A percentile compares a stretch with the other conserved stretches of the same genome.
Conservation (phyloP, 495 filamentous ascomycete genomes). For the Polyplosphaeria fusca region DNA sequence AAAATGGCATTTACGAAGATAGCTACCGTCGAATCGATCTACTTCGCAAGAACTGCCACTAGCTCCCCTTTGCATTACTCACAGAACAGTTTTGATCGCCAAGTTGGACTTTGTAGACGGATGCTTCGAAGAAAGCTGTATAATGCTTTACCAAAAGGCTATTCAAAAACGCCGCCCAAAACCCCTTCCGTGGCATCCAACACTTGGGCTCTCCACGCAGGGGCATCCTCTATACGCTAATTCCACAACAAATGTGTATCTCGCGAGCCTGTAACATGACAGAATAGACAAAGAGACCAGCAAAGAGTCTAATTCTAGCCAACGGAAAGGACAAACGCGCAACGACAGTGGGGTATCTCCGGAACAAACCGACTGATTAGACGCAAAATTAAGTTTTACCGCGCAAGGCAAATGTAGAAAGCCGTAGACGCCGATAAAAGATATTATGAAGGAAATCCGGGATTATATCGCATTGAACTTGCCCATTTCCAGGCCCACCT, state of each 20-base stretch:
- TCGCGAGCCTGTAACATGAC: not conserved
- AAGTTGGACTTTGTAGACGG: no score
- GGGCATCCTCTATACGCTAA: not conserved
- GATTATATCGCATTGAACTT: conserved; percentile 24
- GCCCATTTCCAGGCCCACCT: conserved; percentile 20
- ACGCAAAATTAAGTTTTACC: no score
- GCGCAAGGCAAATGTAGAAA: no score
- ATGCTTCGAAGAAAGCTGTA: no score
- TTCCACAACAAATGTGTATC: not conserved
- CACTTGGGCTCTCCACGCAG: not conserved
- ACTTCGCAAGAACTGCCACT: no score
- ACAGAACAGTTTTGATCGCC: no score
- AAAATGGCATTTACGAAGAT: no score
- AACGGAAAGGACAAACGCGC: not conserved
- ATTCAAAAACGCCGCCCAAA: not conserved
- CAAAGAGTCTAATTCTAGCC: not conserved
- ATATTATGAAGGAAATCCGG: not conserved
- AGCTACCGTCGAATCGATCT: no score
- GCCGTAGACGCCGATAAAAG: not conserved
- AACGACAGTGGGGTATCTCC: not conserved
- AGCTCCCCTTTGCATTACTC: no score
- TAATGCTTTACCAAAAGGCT: no score
- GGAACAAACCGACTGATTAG: not conserved
- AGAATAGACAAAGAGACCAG: conserved; percentile 14
- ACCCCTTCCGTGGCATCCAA: not conserved